Base-by-base conservation (phyloP, 306 rosid species). In the Herpetospermum pedunculosum region DNA sequence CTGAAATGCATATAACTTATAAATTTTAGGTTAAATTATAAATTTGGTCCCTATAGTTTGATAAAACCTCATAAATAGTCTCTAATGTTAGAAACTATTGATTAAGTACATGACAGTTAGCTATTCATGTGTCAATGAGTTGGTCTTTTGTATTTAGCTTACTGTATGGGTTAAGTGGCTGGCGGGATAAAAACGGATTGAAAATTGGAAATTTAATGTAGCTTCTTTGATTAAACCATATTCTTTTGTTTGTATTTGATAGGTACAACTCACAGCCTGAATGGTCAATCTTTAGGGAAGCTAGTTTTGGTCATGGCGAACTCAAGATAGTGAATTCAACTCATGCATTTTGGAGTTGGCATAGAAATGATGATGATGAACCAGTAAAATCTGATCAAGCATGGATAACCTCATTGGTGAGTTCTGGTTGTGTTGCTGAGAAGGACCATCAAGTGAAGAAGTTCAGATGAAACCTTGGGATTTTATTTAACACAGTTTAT, bases 331-430 rank as follows among this genome's bases (percentile, higher is more conserved):
- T 85, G 62, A 93, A 89, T 78, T 80, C 96, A 3, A 80, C 96
- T 19, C 96, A 88, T 81, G 89, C 96, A 40, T 84, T 88, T 49
- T 92, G 98, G 99, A 88, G 89, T 81, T 92, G 98, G 96, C 98
- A 92, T 84, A 83, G 98, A 80, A 92, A 92, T 65, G 98, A 92
- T 16, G 89, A 92, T 1, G 98, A 92, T 1, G 96, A 92, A 80
- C 89, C 96, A 0, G 96, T 92, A 26, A 85, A 81, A 78, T 90
- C 98, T 21, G 98, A 92, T 84, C 84, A 92, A 65, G 73, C 84
- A 50, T 92, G 98, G 98, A 84, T 92, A 53, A 90, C 88, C 78
- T 90, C 98, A 28, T 77, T 90, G 82, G 81, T 74, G 11, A 77
- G 76, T 76, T 85, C 90, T 3, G 91, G 87, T 64, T 94, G 99